Evolutionary conservation across 148 eudicot species (phyloP), one percentile per base, ranked within the genome.

Genomic region (Vaccinium darrowii): DNA sequence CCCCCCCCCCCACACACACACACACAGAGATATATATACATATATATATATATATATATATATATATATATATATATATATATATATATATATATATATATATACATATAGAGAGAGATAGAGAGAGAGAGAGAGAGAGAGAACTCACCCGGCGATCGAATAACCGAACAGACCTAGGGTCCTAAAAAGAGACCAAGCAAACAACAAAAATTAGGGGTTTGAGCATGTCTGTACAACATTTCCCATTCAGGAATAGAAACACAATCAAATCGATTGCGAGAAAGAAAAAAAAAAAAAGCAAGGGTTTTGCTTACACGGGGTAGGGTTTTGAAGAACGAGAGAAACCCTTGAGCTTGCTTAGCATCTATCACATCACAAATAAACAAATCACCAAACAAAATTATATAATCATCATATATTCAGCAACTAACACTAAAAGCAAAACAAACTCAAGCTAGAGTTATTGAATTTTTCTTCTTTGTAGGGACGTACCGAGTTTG

Each of bases 321-420:
- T 78, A 94, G 91, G 84, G 91, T 94, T 90, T 91, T 95, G 90
- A 92, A 95, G 91, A 97, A 97, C 25, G 96, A 92, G 36, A 97
- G 92, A 89, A 97, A 97, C 86, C 99, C 98, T 89, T 95, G 98
- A 25, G 99, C 98, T 91, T 97, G 99, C 85, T 87, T 95, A 75
- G 95, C 94, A 91, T 97, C 99, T 97, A 13, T 25, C 79, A 33
- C 30, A 50, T 39, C 27, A 72, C 72, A 65, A 47, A 56, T 19
- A 3, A 84, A 60, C 16, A 52, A 74, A 19, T 54, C 5, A 57
- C 47, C 10, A 8, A 51, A 51, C 8, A 50, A 51, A 57, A 53
- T 36, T 36, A 69, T 15, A 33, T 53, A 33, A 54, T 56, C 76
- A 77, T 11, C 52, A 72, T 84, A 57, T 53, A 39, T 82, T 10